Base-by-base conservation (phyloP, 129 eudicot species). In the sunflower (Helianthus annuus) region DNA sequence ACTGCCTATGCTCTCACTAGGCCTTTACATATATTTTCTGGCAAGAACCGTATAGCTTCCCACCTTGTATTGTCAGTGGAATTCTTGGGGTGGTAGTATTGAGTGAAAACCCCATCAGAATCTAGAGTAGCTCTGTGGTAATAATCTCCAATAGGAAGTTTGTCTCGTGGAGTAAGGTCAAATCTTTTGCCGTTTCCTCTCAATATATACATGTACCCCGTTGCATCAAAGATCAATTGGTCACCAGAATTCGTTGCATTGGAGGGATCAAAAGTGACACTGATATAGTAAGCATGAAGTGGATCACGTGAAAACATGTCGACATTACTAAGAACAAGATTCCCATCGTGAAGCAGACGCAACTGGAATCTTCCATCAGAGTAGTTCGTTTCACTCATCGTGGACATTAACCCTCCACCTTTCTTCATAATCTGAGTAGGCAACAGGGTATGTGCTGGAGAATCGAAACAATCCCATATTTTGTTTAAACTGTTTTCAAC, bases 51-150 rank as follows among this genome's bases (percentile, higher is more conserved):
- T 6, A 67, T 8, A n/a, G 10, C 34, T 12, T 60, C 24, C 91
- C 97, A 87, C 13, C 65, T 62, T 38, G 70, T 38, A 17, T 42
- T 58, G 49, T 74, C 71, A 1, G 66, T 74, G 19, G 69, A 51
- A 36, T n/a, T 63, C 76, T 66, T 86, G 1, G 32, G 85, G 75
- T 80, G 64, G 74, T 51, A 75, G 64, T 87, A 90, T 34, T 68
- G 85, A 8, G 66, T 70, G 32, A 91, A 78, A 63, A 87, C 84
- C 12, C 97, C 97, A 73, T 91, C 83, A n/a, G 73, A 82, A 62
- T 77, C 71, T 0, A 87, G 77, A 24, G 86, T 88, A 10, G 72
- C 89, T 70, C 97, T 77, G 34, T 79, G 76, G 64, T 91, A 91
- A 52, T 66, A 19, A 27, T 78, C 82, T 1, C 82, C 76, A 5